These are phyloP conservation scores for Brassica carinata DNA, from an alignment of 345 rosid species.

Conservation along the genomic window DNA sequence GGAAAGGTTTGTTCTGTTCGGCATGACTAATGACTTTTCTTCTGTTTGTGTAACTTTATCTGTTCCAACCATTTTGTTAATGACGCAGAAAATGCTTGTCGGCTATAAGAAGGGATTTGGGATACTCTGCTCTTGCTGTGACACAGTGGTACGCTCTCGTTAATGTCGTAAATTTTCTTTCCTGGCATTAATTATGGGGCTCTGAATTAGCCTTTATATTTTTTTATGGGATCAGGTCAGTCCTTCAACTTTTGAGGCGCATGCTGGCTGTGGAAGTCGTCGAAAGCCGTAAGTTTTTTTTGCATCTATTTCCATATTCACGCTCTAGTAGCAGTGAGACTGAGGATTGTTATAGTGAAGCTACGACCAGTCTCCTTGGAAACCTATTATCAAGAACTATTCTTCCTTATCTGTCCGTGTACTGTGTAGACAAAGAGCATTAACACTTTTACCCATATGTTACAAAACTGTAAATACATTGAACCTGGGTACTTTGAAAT, in stretches of 20 bases:
- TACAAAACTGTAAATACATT: neutral
- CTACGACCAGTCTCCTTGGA: constrained; percentile 21
- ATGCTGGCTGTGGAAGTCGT: constrained; percentile 93
- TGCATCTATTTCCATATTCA: neutral
- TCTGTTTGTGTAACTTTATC: neutral
- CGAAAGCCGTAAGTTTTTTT: constrained; percentile 82
- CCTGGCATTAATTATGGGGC: neutral
- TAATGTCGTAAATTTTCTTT: constrained; percentile 20
- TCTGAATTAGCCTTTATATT: constrained; percentile 25
- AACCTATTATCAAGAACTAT: neutral
- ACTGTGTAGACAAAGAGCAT: neutral
- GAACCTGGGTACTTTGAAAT: constrained; percentile 1
- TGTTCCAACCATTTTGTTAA: constrained; percentile 33
- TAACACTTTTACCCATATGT: neutral
- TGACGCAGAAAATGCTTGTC: constrained; percentile 73
- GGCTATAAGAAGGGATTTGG: constrained; percentile 86
- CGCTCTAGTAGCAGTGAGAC: constrained; percentile 2
- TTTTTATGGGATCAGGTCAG: constrained; percentile 62
- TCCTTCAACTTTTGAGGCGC: constrained; percentile 92
- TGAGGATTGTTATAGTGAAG: neutral
- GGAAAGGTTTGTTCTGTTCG: constrained; percentile 63
- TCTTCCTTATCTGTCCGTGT: neutral
- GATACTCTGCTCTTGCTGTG: constrained; percentile 84
- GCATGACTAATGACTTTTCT: neutral
- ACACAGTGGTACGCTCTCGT: constrained; percentile 57